These are phyloP conservation scores for Parvularia atlantis DNA, from an alignment of 78 protist genomes.

Conservation along the genomic window DNA sequence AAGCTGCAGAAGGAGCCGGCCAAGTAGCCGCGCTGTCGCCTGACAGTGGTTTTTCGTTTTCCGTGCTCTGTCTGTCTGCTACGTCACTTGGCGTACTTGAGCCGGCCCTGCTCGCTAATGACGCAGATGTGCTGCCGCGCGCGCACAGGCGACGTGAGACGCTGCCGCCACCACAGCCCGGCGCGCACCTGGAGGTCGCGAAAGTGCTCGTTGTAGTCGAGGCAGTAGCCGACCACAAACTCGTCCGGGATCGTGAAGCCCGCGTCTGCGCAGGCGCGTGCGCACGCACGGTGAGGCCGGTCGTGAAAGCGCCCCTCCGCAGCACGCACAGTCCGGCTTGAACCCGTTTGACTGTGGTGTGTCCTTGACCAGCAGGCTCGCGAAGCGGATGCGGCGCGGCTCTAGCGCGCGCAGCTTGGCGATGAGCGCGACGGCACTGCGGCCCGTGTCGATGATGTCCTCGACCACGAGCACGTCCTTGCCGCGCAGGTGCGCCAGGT, in stretches of 20 bases:
- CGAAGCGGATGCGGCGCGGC: background rate
- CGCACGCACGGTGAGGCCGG: too few relatives aligned
- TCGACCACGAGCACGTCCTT: constrained; percentile 4
- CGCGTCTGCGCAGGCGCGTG: too few relatives aligned
- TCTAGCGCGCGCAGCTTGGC: background rate
- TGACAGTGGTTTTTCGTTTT: too few relatives aligned
- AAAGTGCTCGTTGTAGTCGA: constrained; percentile 12
- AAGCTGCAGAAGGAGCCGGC: too few relatives aligned
- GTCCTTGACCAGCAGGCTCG: constrained; percentile 5
- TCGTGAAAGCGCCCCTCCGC: too few relatives aligned
- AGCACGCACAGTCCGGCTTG: background rate
- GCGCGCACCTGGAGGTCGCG: background rate
- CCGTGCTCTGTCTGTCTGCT: too few relatives aligned
- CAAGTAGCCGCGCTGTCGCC: too few relatives aligned
- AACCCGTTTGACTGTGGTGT: background rate
- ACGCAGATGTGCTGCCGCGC: too few relatives aligned
- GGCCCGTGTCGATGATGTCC: constrained; percentile 14
- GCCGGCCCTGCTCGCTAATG: too few relatives aligned
- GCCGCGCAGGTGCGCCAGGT: background rate
- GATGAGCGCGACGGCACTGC: background rate
- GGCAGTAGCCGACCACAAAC: constrained; percentile 19
- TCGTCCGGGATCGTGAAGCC: constrained; percentile 8
- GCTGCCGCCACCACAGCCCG: too few relatives aligned
- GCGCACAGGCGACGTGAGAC: too few relatives aligned
- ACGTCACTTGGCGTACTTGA: too few relatives aligned